Evolutionary conservation across 805 yeast genomes (phyloP).

Genomic region (Hermanozyma aechmeae): DNA sequence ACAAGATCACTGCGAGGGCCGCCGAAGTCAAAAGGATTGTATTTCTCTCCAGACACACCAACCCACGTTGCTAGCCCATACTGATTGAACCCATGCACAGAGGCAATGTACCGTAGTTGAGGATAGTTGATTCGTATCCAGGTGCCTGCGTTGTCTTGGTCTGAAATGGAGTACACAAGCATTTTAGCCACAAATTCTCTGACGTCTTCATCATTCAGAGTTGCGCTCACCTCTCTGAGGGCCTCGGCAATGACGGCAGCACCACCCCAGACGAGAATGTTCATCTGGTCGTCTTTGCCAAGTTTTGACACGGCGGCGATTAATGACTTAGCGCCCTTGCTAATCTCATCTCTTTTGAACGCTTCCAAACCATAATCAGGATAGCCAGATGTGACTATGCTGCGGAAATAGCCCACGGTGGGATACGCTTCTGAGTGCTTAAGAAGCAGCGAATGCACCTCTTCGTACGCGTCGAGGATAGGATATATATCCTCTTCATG

Average conservation of each 20-base stretch:
- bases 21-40: conserved; percentile 12
- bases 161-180: conserved; percentile 18
- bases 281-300: conserved; percentile 8
- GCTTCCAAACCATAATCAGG: conserved; percentile 15
- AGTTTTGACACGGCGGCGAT: conserved; percentile 12
- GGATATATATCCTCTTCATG: conserved; percentile 21
- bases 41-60: conserved; percentile 18
- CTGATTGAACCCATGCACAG: conserved; percentile 17
- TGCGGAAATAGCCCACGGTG: conserved; percentile 13
- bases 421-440: conserved; percentile 19
- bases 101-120: conserved; percentile 12
- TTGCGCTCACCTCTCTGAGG: conserved; percentile 10
- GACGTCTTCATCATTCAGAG: conserved; percentile 9
- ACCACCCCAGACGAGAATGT: conserved; percentile 21
- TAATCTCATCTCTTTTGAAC: conserved; percentile 4
- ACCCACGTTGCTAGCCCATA: conserved; percentile 20
- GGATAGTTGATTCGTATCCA: conserved; percentile 21
- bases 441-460: conserved; percentile 13
- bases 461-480: conserved; percentile 18
- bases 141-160: conserved; percentile 22
- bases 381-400: conserved; percentile 13
- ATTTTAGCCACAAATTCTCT: conserved; percentile 9
- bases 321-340: conserved; percentile 15
- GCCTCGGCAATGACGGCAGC: conserved; percentile 22
- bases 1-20: conserved; percentile 16